A percentile compares a stretch with the other conserved stretches of the same genome.
These are phyloP conservation scores for Metrosideros polymorpha DNA, from an alignment of 441 rosid genomes.

Conservation along the genomic window DNA sequence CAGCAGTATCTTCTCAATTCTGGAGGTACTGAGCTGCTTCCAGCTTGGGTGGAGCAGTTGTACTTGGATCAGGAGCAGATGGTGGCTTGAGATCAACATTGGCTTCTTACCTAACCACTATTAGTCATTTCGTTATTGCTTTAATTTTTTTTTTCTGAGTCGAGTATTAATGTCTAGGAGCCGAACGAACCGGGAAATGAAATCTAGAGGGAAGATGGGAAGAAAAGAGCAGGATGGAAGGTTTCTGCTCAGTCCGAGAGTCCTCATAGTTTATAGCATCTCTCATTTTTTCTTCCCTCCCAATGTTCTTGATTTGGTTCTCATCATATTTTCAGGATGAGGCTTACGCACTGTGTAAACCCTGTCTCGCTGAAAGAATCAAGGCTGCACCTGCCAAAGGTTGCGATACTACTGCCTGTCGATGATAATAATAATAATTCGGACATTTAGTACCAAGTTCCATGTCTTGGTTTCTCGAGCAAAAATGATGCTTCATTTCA, in stretches of 20 bases:
- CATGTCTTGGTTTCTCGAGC: neutral
- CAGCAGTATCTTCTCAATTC: conserved; percentile 28
- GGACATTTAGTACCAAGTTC: neutral
- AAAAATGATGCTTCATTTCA: neutral
- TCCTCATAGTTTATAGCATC: neutral
- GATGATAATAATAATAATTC: neutral
- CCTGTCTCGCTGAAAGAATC: neutral
- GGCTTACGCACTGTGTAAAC: neutral
- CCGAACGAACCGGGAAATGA: conserved; percentile 6
- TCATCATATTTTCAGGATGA: neutral
- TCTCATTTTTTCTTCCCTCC: neutral
- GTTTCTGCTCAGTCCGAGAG: conserved; percentile 9
- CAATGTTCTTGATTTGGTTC: neutral
- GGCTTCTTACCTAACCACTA: conserved; percentile 2
- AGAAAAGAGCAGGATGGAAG: conserved; percentile 19
- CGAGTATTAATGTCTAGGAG: conserved; percentile 15
- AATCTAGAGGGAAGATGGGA: conserved; percentile 5
- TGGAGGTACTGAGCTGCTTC: conserved; percentile 22
- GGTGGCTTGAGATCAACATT: conserved; percentile 35
- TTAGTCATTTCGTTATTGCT: conserved; percentile 35
- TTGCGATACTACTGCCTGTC: neutral
- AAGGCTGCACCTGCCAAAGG: neutral
- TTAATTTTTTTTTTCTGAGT: conserved; percentile 21
- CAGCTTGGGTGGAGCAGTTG: conserved; percentile 74
- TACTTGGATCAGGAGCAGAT: conserved; percentile 77